These are phyloP conservation scores for Cornus controversa DNA, from an alignment of 148 eudicot species.

Conservation along the genomic window DNA sequence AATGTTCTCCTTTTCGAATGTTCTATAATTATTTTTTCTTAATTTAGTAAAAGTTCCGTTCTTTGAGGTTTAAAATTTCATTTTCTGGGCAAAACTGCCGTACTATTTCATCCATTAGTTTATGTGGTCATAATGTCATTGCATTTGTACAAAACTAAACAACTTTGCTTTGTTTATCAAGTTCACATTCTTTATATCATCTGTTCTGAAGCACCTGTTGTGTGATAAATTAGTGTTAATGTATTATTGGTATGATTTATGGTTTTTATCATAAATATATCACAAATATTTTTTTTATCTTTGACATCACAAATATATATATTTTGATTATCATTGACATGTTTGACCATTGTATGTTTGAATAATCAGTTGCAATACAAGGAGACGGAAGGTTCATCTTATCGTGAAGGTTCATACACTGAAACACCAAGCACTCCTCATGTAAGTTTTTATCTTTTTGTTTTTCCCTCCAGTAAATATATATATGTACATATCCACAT, in stretches of 20 bases:
- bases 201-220: background rate
- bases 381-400: slow-evolving; percentile 87
- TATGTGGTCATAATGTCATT: background rate
- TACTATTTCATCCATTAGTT: background rate
- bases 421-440: slow-evolving; percentile 76
- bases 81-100: background rate
- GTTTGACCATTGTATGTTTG: slow-evolving; percentile 2
- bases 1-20: background rate
- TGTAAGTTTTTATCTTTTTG: slow-evolving; percentile 24
- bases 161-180: background rate
- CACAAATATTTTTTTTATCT: background rate
- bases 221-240: background rate
- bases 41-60: too few species aligned
- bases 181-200: background rate
- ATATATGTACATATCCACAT: too few species aligned
- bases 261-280: background rate
- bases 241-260: background rate
- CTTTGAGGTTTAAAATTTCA: background rate
- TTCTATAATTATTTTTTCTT: background rate
- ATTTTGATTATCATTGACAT: slow-evolving; percentile 1
- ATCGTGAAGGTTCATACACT: slow-evolving; percentile 77
- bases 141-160: background rate
- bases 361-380: slow-evolving; percentile 72
- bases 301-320: background rate
- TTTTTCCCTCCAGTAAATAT: background rate